A percentile compares a stretch with the other conserved stretches of the same genome.
Conservation (phyloP, 2,329 filamentous ascomycete genomes). For the Didymella sp. region DNA sequence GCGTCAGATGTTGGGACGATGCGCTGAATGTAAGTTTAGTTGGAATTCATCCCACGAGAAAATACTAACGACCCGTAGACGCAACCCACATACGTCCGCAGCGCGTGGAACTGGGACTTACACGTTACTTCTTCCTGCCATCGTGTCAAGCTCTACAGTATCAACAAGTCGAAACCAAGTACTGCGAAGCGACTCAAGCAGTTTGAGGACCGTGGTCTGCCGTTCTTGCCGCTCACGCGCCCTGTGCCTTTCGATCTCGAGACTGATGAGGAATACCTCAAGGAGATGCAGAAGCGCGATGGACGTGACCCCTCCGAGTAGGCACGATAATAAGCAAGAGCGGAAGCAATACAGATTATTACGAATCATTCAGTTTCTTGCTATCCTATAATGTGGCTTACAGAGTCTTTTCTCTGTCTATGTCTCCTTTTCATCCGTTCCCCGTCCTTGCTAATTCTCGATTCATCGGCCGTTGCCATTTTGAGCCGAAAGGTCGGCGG, state of each 20-base stretch:
- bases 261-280: slow-evolving; percentile 58
- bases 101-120: slow-evolving; percentile 67
- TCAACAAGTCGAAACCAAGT: slow-evolving; percentile 60
- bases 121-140: slow-evolving; percentile 70
- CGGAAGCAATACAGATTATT: not conserved
- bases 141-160: slow-evolving; percentile 63
- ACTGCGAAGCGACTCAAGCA: slow-evolving; percentile 61
- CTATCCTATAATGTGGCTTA: not conserved
- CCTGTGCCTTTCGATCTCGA: slow-evolving; percentile 61
- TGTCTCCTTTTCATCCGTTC: not conserved
- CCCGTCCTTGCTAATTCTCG: not conserved
- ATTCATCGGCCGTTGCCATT: slow-evolving; percentile 33
- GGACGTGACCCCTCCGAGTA: slow-evolving; percentile 13
- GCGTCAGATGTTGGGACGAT: slow-evolving; percentile 55
- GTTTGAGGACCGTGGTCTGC: slow-evolving; percentile 58
- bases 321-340: too few species aligned
- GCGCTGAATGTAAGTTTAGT: slow-evolving; percentile 49
- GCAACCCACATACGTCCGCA: slow-evolving; percentile 53
- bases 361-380: not conserved
- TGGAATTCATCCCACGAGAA: too few species aligned
- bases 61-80: slow-evolving; percentile 38
- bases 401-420: not conserved
- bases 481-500: slow-evolving; percentile 38
- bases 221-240: slow-evolving; percentile 62
- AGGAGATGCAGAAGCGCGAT: slow-evolving; percentile 49